A percentile compares a stretch with the other conserved stretches of the same genome.
These are phyloP conservation scores for Isochrysis galbana DNA, from an alignment of 78 protist genomes.

Conservation along the genomic window DNA sequence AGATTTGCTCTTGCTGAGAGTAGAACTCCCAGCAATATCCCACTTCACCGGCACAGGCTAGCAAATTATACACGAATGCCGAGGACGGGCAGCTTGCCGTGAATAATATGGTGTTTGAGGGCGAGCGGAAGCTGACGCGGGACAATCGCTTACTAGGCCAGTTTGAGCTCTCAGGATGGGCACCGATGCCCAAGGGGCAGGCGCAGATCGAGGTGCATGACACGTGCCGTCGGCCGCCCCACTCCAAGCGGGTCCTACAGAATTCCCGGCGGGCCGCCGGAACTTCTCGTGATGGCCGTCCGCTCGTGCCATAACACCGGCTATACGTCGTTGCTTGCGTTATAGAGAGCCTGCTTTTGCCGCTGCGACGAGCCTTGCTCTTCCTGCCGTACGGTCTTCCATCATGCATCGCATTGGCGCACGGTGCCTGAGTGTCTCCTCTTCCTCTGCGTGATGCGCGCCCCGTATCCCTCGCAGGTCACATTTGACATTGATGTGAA, in stretches of 20 bases:
- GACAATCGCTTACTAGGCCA: constrained; percentile 23
- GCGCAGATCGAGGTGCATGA: neutral
- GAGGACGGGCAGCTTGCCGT: neutral
- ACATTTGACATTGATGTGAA: constrained; percentile 91
- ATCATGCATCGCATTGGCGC: neutral
- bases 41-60: neutral
- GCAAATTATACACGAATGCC: neutral
- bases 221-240: neutral
- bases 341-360: no score
- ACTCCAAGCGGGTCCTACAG: no score
- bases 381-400: no score
- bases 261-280: no score
- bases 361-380: no score
- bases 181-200: neutral
- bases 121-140: neutral
- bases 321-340: no score
- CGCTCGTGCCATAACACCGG: no score
- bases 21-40: no score
- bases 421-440: constrained; percentile 35
- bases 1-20: no score
- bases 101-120: constrained; percentile 18
- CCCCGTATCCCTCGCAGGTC: constrained; percentile 74
- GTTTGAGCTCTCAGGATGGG: constrained; percentile 55
- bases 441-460: constrained; percentile 79
- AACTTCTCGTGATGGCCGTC: no score